phyloP scores from a whole-genome alignment of 805 yeast genomes.

The Blastobotrys americana region DNA sequence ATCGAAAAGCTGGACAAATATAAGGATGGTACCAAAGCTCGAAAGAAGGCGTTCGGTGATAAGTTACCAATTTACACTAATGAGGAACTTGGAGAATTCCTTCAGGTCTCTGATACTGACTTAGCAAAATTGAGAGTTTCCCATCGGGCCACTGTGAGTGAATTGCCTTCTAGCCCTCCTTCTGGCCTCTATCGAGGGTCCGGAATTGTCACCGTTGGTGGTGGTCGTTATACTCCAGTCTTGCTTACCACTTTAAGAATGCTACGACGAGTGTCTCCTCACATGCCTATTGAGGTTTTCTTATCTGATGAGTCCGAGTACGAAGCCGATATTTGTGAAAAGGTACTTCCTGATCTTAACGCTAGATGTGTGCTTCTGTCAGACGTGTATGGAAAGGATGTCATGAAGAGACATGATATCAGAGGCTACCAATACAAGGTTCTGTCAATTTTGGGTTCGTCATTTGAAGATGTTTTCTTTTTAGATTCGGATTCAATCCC shows the following conservation, averaged over 20 bases:
- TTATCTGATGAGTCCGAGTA: conserved; percentile 65
- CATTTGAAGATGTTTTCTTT: conserved; percentile 63
- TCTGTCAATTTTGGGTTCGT: conserved; percentile 61
- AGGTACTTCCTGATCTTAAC: conserved; percentile 51
- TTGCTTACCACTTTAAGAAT: conserved; percentile 58
- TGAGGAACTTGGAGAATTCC: conserved; percentile 42
- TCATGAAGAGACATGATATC: conserved; percentile 43
- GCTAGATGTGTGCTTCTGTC: conserved; percentile 63
- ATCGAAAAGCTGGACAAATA: conserved; percentile 39
- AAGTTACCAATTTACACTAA: conserved; percentile 42
- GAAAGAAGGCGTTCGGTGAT: conserved; percentile 22
- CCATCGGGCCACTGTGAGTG: conserved; percentile 41
- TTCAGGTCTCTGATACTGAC: conserved; percentile 41
- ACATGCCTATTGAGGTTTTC: conserved; percentile 73
- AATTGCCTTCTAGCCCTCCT: conserved; percentile 35
- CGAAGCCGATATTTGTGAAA: conserved; percentile 63
- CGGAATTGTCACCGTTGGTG: conserved; percentile 69
- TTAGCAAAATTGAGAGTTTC: conserved; percentile 39
- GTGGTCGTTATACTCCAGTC: conserved; percentile 70
- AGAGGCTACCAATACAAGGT: conserved; percentile 64
- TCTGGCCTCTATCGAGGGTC: conserved; percentile 30
- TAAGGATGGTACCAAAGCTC: conserved; percentile 35
- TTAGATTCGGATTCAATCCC: conserved; percentile 76
- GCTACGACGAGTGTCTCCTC: conserved; percentile 58
- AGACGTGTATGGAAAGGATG: conserved; percentile 51